phyloP scores from a whole-genome alignment of 352 stramenopile species.

The Globisporangium recalcitrans region DNA sequence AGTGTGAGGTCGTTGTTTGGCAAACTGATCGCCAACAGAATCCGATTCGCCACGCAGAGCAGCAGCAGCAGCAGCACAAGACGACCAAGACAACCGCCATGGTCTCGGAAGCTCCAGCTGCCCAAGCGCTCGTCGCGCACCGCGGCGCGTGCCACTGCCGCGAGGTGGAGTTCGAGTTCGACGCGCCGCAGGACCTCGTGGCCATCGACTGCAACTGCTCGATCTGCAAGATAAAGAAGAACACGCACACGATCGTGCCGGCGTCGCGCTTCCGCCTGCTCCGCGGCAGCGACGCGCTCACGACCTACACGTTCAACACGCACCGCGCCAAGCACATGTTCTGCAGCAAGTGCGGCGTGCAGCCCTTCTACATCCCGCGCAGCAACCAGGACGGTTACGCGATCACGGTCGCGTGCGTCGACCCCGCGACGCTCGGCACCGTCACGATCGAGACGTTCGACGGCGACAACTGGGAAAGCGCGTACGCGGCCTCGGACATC shows the following conservation, averaged over 20 bases:
- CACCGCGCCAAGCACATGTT: slow-evolving; percentile 74
- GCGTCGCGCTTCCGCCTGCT: slow-evolving; percentile 48
- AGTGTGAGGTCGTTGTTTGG: not conserved
- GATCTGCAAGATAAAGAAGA: slow-evolving; percentile 79
- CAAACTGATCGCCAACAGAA: not conserved
- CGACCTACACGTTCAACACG: slow-evolving; percentile 82
- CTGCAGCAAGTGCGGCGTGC: slow-evolving; percentile 72
- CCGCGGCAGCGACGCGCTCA: slow-evolving; percentile 38
- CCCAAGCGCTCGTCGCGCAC: slow-evolving; percentile 27
- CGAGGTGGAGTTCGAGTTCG: slow-evolving; percentile 64
- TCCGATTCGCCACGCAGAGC: not conserved
- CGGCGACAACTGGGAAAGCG: slow-evolving; percentile 64
- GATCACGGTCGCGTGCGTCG: slow-evolving; percentile 70
- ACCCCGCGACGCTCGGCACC: slow-evolving; percentile 37
- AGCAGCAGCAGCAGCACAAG: not conserved
- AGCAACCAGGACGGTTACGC: slow-evolving; percentile 77
- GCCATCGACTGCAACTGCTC: slow-evolving; percentile 81
- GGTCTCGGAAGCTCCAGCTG: not conserved
- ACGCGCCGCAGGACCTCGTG: slow-evolving; percentile 47
- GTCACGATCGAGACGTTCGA: slow-evolving; percentile 67
- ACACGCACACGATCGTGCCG: slow-evolving; percentile 67
- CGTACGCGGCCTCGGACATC: slow-evolving; percentile 32
- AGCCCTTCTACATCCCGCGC: slow-evolving; percentile 76
- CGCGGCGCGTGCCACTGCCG: slow-evolving; percentile 65
- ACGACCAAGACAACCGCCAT: not conserved